Evolutionary conservation across 345 rosid genomes (phyloP).

Genomic region (Excoecaria cochinchinensis): DNA sequence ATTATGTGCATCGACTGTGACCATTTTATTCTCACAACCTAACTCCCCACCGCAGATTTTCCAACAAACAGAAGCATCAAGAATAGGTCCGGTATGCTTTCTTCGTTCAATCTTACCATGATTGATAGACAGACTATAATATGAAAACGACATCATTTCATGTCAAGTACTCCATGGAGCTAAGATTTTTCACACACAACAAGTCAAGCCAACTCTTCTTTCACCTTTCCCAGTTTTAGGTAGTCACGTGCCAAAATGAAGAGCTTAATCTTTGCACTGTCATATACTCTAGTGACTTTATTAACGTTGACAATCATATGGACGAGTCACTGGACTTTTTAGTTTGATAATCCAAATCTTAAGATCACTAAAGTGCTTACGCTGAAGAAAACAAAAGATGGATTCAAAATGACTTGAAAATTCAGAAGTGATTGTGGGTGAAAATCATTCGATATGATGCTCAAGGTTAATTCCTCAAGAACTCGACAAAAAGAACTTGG

Average conservation of each 20-base stretch:
- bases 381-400: too few species aligned
- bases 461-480: not conserved
- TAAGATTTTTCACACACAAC: not conserved
- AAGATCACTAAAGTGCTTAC: not conserved
- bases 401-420: not conserved
- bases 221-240: not conserved
- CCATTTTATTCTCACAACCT: not conserved
- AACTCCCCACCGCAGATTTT: constrained; percentile 12
- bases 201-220: not conserved
- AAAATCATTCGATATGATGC: not conserved
- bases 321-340: not conserved
- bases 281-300: too few species aligned
- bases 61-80: constrained; percentile 1
- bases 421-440: too few species aligned
- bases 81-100: not conserved
- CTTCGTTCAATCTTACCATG: not conserved
- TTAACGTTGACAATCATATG: too few species aligned
- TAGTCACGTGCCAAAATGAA: not conserved
- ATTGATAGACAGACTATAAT: too few species aligned
- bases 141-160: not conserved
- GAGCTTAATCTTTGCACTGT: too few species aligned
- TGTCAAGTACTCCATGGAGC: not conserved
- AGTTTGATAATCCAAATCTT: not conserved
- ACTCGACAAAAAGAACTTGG: not conserved
- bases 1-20: not conserved